Evolutionary conservation across 192 early-diverging fungal species (phyloP), one percentile per base, ranked within the genome.

Genomic region (Paraglomus occultum): DNA sequence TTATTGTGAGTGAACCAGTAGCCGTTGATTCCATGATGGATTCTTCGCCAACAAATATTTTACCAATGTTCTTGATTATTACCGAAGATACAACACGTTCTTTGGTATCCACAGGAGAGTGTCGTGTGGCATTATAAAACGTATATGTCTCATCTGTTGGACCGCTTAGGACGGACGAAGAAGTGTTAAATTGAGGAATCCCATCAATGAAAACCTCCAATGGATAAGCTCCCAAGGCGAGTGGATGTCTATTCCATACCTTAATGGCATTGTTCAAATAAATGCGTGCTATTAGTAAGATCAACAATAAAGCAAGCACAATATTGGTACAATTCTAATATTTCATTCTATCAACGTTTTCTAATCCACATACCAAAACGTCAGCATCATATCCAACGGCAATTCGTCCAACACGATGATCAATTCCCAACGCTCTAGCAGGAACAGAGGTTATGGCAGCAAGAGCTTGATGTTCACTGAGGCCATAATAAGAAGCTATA

Each of bases 181-280:
- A n/a, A 0, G 71, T 67, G 45, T 82, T 74, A 71, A 87, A 85
- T 58, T 88, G 86, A 0, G 80, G 61, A 17, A 84, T 79, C 51
- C 92, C 92, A 72, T 93, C 92, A 49, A 89, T 77, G 69, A 83
- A 90, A 9, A 93, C 91, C 67, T 87, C 79, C 18, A 91, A 70
- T 54, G 92, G 92, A 72, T 86, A 78, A 18, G 92, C 87, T 20
- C 90, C 90, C 3, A 92, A 67, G 5, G 71, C 52, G 6, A 93
- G 75, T 6, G 92, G 92, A 61, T 85, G 73, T 44, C 83, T 82
- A 71, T 89, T 82, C 92, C 92, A 93, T 54, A 93, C 80, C 64
- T 66, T 49, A 14, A 48, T 18, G 49, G 49, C 18, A 18, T 31
- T 22, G 18, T 49, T 18, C 15, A 5, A 43, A 10, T 23, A 17